These are phyloP conservation scores for Neurospora sp. DNA, from an alignment of 495 filamentous ascomycete genomes.

Conservation along the genomic window DNA sequence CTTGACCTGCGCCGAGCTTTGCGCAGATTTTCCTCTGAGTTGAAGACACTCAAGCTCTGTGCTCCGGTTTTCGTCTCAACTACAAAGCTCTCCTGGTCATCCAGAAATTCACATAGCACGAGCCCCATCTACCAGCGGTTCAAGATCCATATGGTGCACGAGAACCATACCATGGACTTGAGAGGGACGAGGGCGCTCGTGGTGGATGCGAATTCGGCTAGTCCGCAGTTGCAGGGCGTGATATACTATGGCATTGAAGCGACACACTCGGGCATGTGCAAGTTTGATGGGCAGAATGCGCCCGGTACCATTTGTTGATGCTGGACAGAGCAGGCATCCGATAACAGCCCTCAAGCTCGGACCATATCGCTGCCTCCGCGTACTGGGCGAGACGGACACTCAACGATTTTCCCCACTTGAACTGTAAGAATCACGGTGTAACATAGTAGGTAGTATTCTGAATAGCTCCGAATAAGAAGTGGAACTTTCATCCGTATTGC, in stretches of 20 bases:
- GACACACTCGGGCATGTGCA: slow-evolving; percentile 82
- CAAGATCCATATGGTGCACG: slow-evolving; percentile 57
- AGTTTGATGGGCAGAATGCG: slow-evolving; percentile 62
- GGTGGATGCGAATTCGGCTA: slow-evolving; percentile 67
- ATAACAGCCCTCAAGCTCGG: neutral
- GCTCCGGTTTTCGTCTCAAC: neutral
- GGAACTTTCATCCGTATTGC: neutral
- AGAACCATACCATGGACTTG: slow-evolving; percentile 56
- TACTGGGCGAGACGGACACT: neutral
- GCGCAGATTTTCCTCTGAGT: neutral
- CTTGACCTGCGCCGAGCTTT: neutral
- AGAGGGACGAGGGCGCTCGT: slow-evolving; percentile 47
- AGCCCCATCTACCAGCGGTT: slow-evolving; percentile 62
- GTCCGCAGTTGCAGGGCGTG: slow-evolving; percentile 64
- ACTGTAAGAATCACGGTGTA: neutral
- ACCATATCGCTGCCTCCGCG: neutral
- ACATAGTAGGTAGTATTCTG: neutral
- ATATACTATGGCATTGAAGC: slow-evolving; percentile 71
- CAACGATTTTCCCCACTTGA: neutral
- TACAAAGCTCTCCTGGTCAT: neutral
- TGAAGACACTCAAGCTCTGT: neutral
- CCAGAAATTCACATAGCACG: too few species aligned
- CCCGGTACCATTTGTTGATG: too few species aligned
- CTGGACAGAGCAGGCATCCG: neutral
- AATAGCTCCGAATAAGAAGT: neutral